phyloP scores from a whole-genome alignment of 2,329 filamentous ascomycete species.

The Trichoderma atroviride region DNA sequence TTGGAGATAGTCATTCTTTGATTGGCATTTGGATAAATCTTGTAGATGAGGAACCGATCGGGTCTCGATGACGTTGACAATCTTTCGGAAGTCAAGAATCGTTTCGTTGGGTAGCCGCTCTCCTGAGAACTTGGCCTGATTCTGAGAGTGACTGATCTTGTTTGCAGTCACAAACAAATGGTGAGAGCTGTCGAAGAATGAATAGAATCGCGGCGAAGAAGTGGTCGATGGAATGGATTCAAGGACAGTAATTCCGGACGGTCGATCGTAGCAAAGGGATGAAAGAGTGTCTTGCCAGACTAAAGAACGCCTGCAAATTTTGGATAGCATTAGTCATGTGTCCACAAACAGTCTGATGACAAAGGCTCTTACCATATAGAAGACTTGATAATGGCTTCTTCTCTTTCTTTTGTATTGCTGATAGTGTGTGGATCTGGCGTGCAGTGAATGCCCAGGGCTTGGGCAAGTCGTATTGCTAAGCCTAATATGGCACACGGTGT shows the following conservation, averaged over 20 bases:
- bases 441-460: slow-evolving; percentile 13
- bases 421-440: slow-evolving; percentile 4
- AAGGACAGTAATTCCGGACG: slow-evolving; percentile 15
- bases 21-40: slow-evolving; percentile 8
- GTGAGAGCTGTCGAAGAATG: slow-evolving; percentile 12
- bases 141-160: not conserved
- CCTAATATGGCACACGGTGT: not conserved
- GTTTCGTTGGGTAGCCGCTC: slow-evolving; percentile 3
- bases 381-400: not conserved
- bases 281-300: slow-evolving; percentile 18
- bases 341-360: not conserved
- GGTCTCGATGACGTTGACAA: slow-evolving; percentile 11
- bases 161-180: slow-evolving; percentile 16
- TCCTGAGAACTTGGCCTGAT: slow-evolving; percentile 7
- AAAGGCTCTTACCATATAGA: not conserved
- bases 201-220: slow-evolving; percentile 3
- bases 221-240: slow-evolving; percentile 12
- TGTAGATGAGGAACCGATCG: slow-evolving; percentile 15
- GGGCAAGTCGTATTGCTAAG: slow-evolving; percentile 18
- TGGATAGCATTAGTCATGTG: not conserved
- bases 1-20: slow-evolving; percentile 14
- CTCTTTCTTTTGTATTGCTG: not conserved
- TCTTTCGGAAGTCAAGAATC: slow-evolving; percentile 8
- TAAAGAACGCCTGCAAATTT: slow-evolving; percentile 4
- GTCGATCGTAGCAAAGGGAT: slow-evolving; percentile 14